Conservation (phyloP, 176 grass and related monocot species). For the Dactylis glomerata region DNA sequence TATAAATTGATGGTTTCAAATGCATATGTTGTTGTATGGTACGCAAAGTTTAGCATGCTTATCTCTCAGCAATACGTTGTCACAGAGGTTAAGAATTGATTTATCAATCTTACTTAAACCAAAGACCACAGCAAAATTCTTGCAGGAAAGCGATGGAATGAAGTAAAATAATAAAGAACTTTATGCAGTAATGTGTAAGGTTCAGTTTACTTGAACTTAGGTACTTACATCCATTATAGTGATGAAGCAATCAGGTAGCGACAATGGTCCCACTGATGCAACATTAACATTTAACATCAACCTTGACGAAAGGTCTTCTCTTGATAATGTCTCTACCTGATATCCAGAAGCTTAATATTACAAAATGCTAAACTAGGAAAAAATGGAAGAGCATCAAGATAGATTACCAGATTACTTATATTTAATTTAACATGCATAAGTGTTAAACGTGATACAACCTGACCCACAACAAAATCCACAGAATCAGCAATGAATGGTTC, state of each 20-base stretch:
- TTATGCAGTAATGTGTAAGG: not conserved
- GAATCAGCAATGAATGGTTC: constrained; percentile 98
- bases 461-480: constrained; percentile 93
- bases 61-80: not conserved
- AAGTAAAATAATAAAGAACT: not conserved
- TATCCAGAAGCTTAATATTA: constrained; percentile 24
- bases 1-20: not conserved
- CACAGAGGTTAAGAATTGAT: not conserved
- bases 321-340: constrained; percentile 83
- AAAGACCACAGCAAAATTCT: not conserved
- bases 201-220: constrained; percentile 17
- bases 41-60: not conserved
- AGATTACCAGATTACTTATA: not conserved
- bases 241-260: constrained; percentile 77
- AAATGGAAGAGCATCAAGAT: constrained; percentile 8
- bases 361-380: constrained; percentile 9
- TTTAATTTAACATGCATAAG: constrained; percentile 4
- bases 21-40: not conserved
- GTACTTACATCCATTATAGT: constrained; percentile 99
- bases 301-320: constrained; percentile 90
- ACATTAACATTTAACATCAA: constrained; percentile 96
- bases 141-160: not conserved
- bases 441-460: constrained; percentile 42
- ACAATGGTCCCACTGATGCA: constrained; percentile 75
- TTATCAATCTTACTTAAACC: not conserved